These are phyloP conservation scores for Coniochaeta sp. DNA, from an alignment of 2,329 filamentous ascomycete genomes.

Conservation along the genomic window DNA sequence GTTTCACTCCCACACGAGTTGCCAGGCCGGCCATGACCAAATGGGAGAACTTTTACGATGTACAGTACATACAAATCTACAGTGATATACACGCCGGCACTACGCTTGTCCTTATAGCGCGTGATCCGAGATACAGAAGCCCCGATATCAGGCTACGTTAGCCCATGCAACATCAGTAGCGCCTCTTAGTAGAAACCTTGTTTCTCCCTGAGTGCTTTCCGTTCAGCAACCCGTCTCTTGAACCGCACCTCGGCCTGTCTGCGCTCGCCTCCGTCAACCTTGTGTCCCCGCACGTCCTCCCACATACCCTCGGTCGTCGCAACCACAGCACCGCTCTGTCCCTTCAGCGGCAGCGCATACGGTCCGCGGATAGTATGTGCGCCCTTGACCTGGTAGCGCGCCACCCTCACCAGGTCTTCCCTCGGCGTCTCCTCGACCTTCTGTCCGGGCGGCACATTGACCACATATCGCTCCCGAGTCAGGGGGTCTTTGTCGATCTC, in stretches of 20 bases:
- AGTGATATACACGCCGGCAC: neutral
- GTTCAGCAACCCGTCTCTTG: slow-evolving; percentile 74
- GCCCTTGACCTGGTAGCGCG: slow-evolving; percentile 60
- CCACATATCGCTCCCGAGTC: slow-evolving; percentile 41
- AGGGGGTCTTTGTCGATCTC: slow-evolving; percentile 25
- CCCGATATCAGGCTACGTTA: neutral
- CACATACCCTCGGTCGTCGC: slow-evolving; percentile 80
- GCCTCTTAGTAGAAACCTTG: slow-evolving; percentile 3
- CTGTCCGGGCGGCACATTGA: slow-evolving; percentile 45
- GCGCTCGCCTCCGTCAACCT: slow-evolving; percentile 95
- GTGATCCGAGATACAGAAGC: neutral
- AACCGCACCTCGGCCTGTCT: slow-evolving; percentile 78
- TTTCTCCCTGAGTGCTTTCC: slow-evolving; percentile 53
- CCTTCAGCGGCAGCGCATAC: slow-evolving; percentile 60
- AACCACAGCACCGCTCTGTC: slow-evolving; percentile 55
- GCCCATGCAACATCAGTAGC: neutral
- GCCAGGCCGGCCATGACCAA: neutral
- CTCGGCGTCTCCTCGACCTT: slow-evolving; percentile 24
- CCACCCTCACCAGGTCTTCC: slow-evolving; percentile 43
- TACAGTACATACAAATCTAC: neutral
- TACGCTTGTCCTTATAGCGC: neutral
- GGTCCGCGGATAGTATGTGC: slow-evolving; percentile 68
- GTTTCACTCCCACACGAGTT: neutral
- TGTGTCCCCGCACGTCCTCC: slow-evolving; percentile 79
- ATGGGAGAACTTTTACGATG: neutral